phyloP scores from a whole-genome alignment of 768 basidiomycete genomes.

The Boletus reticulatus region DNA sequence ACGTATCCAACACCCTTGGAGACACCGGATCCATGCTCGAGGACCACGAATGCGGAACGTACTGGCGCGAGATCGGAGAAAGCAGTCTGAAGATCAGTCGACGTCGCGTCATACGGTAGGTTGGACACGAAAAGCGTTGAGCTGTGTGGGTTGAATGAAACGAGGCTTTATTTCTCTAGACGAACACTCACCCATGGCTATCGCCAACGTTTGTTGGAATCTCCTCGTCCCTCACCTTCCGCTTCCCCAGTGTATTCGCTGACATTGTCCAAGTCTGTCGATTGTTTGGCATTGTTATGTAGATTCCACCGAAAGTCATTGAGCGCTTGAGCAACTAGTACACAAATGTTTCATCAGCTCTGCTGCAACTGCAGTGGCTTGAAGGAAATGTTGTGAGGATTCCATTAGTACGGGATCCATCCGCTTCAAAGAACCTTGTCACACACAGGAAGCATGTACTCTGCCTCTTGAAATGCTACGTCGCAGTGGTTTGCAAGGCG shows the following conservation, averaged over 20 bases:
- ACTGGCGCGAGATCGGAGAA: constrained; percentile 97
- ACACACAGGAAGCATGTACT: too few relatives aligned
- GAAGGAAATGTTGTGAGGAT: too few relatives aligned
- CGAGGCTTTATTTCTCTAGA: background rate
- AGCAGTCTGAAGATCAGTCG: constrained; percentile 84
- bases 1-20: constrained; percentile 98
- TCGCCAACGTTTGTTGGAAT: background rate
- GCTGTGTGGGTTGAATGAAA: constrained; percentile 33
- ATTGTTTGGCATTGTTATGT: constrained; percentile 12
- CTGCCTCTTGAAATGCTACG: too few relatives aligned
- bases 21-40: constrained; percentile 65
- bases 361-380: too few relatives aligned
- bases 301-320: too few relatives aligned
- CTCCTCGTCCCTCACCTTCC: constrained; percentile 25
- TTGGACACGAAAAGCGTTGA: constrained; percentile 93
- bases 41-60: constrained; percentile 89
- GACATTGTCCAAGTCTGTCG: background rate
- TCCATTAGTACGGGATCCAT: too few relatives aligned
- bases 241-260: constrained; percentile 25
- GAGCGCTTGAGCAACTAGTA: too few relatives aligned
- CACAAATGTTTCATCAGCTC: too few relatives aligned
- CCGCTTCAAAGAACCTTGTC: too few relatives aligned
- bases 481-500: too few relatives aligned
- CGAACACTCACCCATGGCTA: constrained; percentile 22
- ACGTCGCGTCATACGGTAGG: constrained; percentile 87